Conservation (phyloP, 148 eudicot genomes). For the Chenopodium album region DNA sequence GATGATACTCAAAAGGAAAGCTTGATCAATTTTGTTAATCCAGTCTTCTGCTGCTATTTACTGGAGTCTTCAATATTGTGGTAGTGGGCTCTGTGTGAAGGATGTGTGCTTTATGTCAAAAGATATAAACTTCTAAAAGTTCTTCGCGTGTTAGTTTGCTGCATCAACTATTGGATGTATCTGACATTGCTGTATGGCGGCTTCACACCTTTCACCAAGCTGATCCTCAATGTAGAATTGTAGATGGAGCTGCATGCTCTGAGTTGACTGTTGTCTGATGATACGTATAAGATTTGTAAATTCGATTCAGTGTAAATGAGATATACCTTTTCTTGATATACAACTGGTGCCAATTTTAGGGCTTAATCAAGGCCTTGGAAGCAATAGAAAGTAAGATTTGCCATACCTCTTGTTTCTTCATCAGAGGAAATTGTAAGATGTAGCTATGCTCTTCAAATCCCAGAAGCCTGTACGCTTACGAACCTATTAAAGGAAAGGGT, state of each 20-base stretch:
- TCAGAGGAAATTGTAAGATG: background rate
- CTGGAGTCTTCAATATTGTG: background rate
- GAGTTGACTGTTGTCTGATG: background rate
- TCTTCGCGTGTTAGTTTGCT: background rate
- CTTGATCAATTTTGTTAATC: slow-evolving; percentile 5
- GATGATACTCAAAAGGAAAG: slow-evolving; percentile 1
- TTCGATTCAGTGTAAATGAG: too few species aligned
- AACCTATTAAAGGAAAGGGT: background rate
- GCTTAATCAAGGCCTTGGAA: background rate
- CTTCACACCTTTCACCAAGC: too few species aligned
- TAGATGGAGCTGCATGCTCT: background rate
- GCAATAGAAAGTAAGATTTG: background rate
- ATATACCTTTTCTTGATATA: background rate
- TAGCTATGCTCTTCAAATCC: background rate
- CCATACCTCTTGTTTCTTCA: background rate
- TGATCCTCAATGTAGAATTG: background rate
- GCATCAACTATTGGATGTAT: background rate
- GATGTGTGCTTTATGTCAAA: background rate
- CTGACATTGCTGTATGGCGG: too few species aligned
- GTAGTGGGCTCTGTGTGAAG: background rate
- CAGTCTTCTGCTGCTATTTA: background rate
- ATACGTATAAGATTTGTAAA: too few species aligned
- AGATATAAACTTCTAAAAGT: background rate
- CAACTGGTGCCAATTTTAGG: background rate
- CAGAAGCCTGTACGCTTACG: too few species aligned